Evolutionary conservation across 305 asterid species (phyloP).

Genomic region (Fraxinus latifolia): DNA sequence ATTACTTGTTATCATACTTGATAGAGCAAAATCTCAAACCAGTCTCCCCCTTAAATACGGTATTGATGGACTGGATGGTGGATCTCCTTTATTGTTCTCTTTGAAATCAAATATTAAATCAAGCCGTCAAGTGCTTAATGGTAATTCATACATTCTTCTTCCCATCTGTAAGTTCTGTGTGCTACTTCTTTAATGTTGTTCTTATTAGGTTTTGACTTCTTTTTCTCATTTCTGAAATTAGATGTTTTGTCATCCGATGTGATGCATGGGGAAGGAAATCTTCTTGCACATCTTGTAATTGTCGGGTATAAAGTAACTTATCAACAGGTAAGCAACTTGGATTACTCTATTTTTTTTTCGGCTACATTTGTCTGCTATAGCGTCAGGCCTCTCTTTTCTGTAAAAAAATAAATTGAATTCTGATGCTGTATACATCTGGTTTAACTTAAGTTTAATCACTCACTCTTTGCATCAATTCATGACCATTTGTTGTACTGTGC

Average conservation of each 20-base stretch:
- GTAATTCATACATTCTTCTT: slow-evolving; percentile 39
- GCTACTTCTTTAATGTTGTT: slow-evolving; percentile 26
- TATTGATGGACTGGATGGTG: slow-evolving; percentile 96
- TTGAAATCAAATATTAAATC: slow-evolving; percentile 62
- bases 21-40: slow-evolving; percentile 75
- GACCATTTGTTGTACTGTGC: slow-evolving; percentile 27
- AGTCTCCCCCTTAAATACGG: slow-evolving; percentile 89
- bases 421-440: background rate
- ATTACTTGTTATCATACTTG: slow-evolving; percentile 79
- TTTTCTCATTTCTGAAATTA: slow-evolving; percentile 28
- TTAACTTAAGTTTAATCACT: background rate
- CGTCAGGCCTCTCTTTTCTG: background rate
- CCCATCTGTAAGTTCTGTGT: slow-evolving; percentile 15
- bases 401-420: background rate
- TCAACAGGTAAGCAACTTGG: slow-evolving; percentile 67
- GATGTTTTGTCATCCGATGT: slow-evolving; percentile 84
- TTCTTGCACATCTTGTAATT: slow-evolving; percentile 76
- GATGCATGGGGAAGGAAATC: slow-evolving; percentile 98
- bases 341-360: background rate
- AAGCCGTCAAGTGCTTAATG: slow-evolving; percentile 73
- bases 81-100: slow-evolving; percentile 83
- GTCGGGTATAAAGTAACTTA: slow-evolving; percentile 79
- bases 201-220: slow-evolving; percentile 23
- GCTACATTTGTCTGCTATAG: background rate
- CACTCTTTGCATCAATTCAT: background rate